Percentiles rank a stretch among this genome's conserved stretches.
Conservation (phyloP, 2,329 filamentous ascomycete species). For the Pseudocercospora pini-densiflorae region DNA sequence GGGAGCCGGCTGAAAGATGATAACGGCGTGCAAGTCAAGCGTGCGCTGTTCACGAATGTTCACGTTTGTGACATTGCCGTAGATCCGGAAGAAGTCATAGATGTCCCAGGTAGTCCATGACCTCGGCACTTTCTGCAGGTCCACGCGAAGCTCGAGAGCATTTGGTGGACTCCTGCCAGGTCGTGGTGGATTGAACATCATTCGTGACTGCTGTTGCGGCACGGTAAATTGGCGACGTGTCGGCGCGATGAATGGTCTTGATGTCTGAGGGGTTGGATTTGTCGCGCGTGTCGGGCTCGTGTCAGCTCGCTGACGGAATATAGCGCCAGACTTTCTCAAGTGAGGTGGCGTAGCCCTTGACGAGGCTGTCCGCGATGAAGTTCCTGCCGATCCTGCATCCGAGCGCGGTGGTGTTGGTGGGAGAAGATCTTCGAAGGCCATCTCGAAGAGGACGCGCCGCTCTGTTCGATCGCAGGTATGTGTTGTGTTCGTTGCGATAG, state of each 20-base stretch:
- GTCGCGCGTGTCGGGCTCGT: background rate
- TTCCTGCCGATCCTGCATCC: background rate
- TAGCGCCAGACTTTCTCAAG: background rate
- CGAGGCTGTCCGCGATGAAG: background rate
- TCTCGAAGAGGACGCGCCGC: background rate
- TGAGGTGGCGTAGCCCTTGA: background rate
- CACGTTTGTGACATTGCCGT: constrained; percentile 27
- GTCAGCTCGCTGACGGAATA: background rate
- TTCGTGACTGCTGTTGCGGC: background rate
- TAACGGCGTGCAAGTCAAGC: constrained; percentile 13
- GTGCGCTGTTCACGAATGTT: constrained; percentile 21
- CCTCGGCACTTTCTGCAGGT: constrained; percentile 23
- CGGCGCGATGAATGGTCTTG: background rate
- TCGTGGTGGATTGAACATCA: background rate
- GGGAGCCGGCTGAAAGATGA: constrained; percentile 34
- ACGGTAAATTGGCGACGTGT: background rate
- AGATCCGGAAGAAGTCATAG: constrained; percentile 25
- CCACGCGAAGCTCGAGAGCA: constrained; percentile 22
- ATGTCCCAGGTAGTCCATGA: constrained; percentile 30
- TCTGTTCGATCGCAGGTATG: background rate
- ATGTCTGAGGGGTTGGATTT: background rate
- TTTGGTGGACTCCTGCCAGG: background rate
- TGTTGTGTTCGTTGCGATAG: background rate
- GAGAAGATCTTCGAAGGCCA: constrained; percentile 15
- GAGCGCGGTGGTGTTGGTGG: constrained; percentile 1